Percentiles rank a stretch among this genome's conserved stretches.
Evolutionary conservation across 371 early-diverging fungal species (phyloP).

Genomic region (Vairimorpha necatrix): DNA sequence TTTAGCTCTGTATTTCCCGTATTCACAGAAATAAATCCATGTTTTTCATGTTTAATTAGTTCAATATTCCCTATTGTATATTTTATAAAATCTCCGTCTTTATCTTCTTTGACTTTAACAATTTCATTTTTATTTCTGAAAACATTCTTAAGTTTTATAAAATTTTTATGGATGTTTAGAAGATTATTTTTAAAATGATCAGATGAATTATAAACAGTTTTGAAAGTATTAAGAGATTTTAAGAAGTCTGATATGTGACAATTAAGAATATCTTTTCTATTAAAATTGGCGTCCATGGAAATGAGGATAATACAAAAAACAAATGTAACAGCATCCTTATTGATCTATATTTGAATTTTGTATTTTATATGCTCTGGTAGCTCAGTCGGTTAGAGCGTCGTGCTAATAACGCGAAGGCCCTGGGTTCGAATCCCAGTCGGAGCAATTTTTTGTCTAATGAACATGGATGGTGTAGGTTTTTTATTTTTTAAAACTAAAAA

Average conservation of each 20-base stretch:
- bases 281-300: too few species aligned
- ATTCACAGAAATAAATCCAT: background rate
- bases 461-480: too few species aligned
- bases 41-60: background rate
- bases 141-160: background rate
- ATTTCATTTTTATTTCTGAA: background rate
- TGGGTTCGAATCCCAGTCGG: slow-evolving; percentile 16
- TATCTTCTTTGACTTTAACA: background rate
- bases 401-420: slow-evolving; percentile 26
- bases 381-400: slow-evolving; percentile 25
- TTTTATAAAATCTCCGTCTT: background rate
- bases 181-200: slow-evolving; percentile 9
- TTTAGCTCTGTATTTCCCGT: background rate
- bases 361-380: slow-evolving; percentile 9
- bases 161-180: background rate
- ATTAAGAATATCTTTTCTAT: background rate
- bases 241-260: background rate
- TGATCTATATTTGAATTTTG: too few species aligned
- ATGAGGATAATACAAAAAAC: too few species aligned
- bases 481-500: too few species aligned
- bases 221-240: background rate
- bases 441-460: slow-evolving; percentile 23
- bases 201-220: background rate
- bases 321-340: too few species aligned
- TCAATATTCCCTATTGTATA: background rate